These are phyloP conservation scores for Cardamine occulta DNA, from an alignment of 345 rosid species.

Conservation along the genomic window DNA sequence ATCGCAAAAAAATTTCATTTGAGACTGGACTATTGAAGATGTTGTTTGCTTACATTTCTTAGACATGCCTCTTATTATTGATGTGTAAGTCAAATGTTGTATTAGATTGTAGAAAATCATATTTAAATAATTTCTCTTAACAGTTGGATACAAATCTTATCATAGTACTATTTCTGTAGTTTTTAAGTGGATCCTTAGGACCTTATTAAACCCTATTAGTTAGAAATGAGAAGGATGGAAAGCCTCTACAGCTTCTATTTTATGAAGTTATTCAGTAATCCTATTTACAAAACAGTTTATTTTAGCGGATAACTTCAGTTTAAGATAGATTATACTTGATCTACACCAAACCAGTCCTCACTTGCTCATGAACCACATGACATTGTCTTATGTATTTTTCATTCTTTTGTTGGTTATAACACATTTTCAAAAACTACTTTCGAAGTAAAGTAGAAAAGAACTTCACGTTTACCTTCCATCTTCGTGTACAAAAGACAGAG, in stretches of 20 bases:
- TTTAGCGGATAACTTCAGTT: background rate
- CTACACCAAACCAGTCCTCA: background rate
- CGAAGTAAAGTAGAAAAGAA: constrained; percentile 2
- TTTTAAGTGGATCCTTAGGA: too few species aligned
- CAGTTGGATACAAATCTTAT: background rate
- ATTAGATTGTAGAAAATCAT: too few species aligned
- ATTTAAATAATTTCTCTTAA: too few species aligned
- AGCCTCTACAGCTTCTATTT: background rate
- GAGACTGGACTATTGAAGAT: too few species aligned
- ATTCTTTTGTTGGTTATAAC: background rate
- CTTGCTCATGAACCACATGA: background rate
- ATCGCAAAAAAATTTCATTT: too few species aligned
- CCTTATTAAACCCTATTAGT: background rate
- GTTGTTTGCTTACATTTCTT: too few species aligned
- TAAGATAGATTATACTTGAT: too few species aligned
- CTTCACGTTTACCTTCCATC: background rate
- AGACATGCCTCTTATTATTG: too few species aligned
- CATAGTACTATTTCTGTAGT: too few species aligned
- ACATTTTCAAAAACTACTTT: background rate
- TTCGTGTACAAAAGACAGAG: constrained; percentile 33
- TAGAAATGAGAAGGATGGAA: background rate
- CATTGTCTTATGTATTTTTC: background rate
- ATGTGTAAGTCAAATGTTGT: background rate
- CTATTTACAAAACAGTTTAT: too few species aligned
- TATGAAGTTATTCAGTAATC: too few species aligned